These are phyloP conservation scores for Pyrenophora graminea DNA, from an alignment of 2,329 filamentous ascomycete species.

Conservation along the genomic window DNA sequence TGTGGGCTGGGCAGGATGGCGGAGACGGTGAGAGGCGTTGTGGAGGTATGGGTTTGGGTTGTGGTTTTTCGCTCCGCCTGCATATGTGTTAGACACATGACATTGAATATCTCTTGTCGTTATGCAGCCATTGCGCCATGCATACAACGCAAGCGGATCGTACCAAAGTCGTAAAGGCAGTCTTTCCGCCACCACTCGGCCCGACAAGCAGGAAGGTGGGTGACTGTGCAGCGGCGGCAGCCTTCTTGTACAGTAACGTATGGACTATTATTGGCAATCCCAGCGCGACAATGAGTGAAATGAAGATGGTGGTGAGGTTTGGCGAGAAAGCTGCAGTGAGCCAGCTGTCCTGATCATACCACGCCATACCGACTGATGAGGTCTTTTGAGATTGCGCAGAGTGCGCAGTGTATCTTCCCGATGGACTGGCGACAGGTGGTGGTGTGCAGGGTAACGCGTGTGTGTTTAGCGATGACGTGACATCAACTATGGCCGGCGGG, in stretches of 20 bases:
- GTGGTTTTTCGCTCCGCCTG: constrained; percentile 61
- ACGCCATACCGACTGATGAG: constrained; percentile 32
- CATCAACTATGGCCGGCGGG: constrained; percentile 5
- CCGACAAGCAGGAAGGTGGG: constrained; percentile 82
- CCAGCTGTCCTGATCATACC: constrained; percentile 49
- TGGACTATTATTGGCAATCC: constrained; percentile 79
- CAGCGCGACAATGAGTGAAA: constrained; percentile 73
- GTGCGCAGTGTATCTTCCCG: background rate
- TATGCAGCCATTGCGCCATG: background rate
- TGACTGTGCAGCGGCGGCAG: constrained; percentile 64
- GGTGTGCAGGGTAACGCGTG: background rate
- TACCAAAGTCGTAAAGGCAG: constrained; percentile 79
- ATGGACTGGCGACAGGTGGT: background rate
- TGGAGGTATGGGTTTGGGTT: constrained; percentile 57
- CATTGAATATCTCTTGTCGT: background rate
- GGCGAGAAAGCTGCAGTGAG: constrained; percentile 54
- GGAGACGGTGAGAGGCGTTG: constrained; percentile 59
- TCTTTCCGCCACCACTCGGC: constrained; percentile 84
- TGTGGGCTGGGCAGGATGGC: constrained; percentile 61
- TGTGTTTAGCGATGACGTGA: constrained; percentile 27
- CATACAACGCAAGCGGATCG: constrained; percentile 13
- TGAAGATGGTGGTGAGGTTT: constrained; percentile 57
- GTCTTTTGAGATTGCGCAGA: background rate
- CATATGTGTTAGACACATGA: background rate
- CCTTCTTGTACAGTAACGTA: constrained; percentile 69